These are phyloP conservation scores for Baeospora myosura DNA, from an alignment of 1,284 basidiomycete genomes.

Conservation along the genomic window DNA sequence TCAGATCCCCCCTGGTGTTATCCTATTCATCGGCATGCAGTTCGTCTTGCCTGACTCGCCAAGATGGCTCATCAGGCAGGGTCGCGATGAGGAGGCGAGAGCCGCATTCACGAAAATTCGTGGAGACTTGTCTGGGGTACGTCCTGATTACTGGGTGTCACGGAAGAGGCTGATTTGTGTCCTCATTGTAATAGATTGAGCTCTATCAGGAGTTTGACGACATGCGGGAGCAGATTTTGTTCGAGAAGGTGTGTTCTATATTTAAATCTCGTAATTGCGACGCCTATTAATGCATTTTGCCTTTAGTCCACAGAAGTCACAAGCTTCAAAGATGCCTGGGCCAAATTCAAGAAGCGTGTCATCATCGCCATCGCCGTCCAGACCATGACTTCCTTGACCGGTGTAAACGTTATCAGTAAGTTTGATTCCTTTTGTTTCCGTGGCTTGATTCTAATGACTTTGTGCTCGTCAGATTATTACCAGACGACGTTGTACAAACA, in stretches of 20 bases:
- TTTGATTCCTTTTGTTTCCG: not conserved
- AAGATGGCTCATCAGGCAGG: slow-evolving; percentile 11
- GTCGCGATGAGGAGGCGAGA: slow-evolving; percentile 11
- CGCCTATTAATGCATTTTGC: not conserved
- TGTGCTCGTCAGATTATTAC: slow-evolving; percentile 10
- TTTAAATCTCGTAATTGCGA: not conserved
- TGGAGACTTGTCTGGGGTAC: slow-evolving; percentile 9
- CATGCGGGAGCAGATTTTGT: slow-evolving; percentile 14
- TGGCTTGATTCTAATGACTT: not conserved
- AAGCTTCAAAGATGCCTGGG: slow-evolving; percentile 11
- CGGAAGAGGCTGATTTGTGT: not conserved
- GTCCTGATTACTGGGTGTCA: not conserved
- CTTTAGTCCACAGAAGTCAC: slow-evolving; percentile 12
- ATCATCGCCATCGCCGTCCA: slow-evolving; percentile 14
- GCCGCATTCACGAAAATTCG: slow-evolving; percentile 10
- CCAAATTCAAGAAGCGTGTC: slow-evolving; percentile 13
- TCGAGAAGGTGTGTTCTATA: slow-evolving; percentile 7
- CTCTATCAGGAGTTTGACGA: slow-evolving; percentile 13
- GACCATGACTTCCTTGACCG: slow-evolving; percentile 13
- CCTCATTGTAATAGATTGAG: slow-evolving; percentile 1
- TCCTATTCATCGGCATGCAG: slow-evolving; percentile 12
- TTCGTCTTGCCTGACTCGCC: slow-evolving; percentile 13
- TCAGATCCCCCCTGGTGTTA: slow-evolving; percentile 14
- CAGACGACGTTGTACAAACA: slow-evolving; percentile 14
- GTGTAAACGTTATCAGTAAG: slow-evolving; percentile 14